A percentile compares a stretch with the other conserved stretches of the same genome.
These are phyloP conservation scores for Thyridium curvatum DNA, from an alignment of 2,329 filamentous ascomycete genomes.

Conservation along the genomic window DNA sequence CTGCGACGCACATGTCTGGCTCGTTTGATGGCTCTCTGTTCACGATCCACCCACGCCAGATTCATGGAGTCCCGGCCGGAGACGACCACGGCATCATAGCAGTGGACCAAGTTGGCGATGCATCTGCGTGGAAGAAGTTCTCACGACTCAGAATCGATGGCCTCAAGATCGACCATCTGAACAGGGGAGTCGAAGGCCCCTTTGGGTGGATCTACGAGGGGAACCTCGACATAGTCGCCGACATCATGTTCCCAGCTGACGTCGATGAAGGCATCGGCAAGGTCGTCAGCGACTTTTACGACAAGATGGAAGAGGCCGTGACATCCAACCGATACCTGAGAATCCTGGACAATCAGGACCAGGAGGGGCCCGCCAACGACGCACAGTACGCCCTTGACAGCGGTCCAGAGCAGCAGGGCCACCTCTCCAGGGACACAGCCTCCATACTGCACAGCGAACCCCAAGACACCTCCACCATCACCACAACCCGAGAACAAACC, in stretches of 20 bases:
- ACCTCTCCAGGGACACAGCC: constrained; percentile 2
- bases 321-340: constrained; percentile 65
- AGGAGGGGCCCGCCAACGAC: constrained; percentile 13
- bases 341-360: constrained; percentile 45
- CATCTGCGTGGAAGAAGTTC: constrained; percentile 88
- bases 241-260: constrained; percentile 90
- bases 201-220: constrained; percentile 98
- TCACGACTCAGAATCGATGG: constrained; percentile 88
- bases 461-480: constrained; percentile 7
- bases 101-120: constrained; percentile 53
- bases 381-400: neutral
- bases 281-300: constrained; percentile 92
- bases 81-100: constrained; percentile 40
- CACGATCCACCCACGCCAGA: constrained; percentile 90
- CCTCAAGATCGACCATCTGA: constrained; percentile 91
- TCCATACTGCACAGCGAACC: neutral
- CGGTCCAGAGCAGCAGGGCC: constrained; percentile 1
- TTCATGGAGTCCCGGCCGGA: constrained; percentile 68
- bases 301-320: constrained; percentile 82
- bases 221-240: constrained; percentile 92
- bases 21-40: constrained; percentile 94
- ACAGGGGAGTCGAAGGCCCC: constrained; percentile 84
- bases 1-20: constrained; percentile 91
- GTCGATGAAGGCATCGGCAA: constrained; percentile 84
- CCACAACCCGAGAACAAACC: constrained; percentile 1